These are phyloP conservation scores for Xylariaceae sp. DNA, from an alignment of 2,329 filamentous ascomycete species.

Conservation along the genomic window DNA sequence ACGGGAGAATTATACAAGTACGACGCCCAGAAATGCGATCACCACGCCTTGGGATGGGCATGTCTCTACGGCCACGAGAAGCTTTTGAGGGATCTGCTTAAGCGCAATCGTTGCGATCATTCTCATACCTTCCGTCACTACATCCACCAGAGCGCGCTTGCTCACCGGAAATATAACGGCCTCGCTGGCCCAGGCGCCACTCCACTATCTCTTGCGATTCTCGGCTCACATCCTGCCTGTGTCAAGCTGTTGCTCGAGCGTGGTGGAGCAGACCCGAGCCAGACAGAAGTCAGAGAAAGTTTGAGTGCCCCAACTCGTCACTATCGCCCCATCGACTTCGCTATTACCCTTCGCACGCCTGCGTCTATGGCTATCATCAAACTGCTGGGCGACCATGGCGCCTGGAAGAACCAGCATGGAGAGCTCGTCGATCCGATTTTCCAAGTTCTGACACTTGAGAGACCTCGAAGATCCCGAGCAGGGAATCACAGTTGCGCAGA, in stretches of 20 bases:
- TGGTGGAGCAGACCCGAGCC: no score
- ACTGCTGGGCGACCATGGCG: conserved; percentile 1
- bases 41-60: background rate
- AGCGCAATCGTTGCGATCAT: background rate
- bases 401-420: background rate
- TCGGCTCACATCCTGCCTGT: no score
- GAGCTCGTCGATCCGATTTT: no score
- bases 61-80: background rate
- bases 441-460: conserved; percentile 4
- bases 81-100: background rate
- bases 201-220: no score
- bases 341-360: background rate
- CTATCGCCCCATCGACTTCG: conserved; percentile 13
- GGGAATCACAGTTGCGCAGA: background rate
- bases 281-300: background rate
- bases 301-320: rapidly evolving
- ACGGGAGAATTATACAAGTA: background rate
- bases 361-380: conserved; percentile 6
- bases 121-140: no score
- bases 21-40: background rate
- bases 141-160: no score
- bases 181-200: no score
- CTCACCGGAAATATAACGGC: no score
- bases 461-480: background rate
- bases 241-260: no score